phyloP scores from a whole-genome alignment of 2,329 filamentous ascomycete species.

The Fusarium xylarioides region DNA sequence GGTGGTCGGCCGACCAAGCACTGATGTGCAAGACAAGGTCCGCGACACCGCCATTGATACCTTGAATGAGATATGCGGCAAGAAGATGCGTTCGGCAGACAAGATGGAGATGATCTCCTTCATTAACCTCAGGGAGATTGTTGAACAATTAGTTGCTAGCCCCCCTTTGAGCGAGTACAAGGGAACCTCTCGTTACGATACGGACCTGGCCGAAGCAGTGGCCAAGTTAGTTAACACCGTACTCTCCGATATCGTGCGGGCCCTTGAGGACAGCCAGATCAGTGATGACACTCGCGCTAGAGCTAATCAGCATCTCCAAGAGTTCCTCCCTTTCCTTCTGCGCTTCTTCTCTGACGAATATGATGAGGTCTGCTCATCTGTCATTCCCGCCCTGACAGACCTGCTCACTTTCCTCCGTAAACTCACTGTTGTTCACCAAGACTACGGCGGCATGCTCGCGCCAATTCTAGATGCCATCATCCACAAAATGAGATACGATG shows the following conservation, averaged over 20 bases:
- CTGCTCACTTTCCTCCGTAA: conserved; percentile 91
- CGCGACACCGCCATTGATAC: conserved; percentile 93
- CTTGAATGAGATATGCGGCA: conserved; percentile 93
- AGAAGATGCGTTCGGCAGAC: conserved; percentile 95
- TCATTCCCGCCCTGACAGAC: conserved; percentile 93
- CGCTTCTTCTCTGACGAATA: conserved; percentile 98
- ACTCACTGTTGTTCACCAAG: conserved; percentile 73
- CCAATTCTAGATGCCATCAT: conserved; percentile 93
- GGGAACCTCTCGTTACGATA: conserved; percentile 88
- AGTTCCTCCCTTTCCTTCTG: conserved; percentile 86
- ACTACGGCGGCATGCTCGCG: conserved; percentile 84
- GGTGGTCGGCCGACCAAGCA: conserved; percentile 79
- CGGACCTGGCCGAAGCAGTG: conserved; percentile 92
- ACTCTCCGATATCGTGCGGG: conserved; percentile 85
- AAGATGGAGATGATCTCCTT: conserved; percentile 95
- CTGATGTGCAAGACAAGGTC: conserved; percentile 76
- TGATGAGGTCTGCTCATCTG: conserved; percentile 95
- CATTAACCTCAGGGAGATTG: conserved; percentile 85
- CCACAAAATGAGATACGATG: conserved; percentile 96
- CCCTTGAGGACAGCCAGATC: conserved; percentile 74
- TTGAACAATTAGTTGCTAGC: conserved; percentile 85
- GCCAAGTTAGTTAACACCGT: conserved; percentile 95
- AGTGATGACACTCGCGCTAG: conserved; percentile 72
- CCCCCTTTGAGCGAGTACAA: conserved; percentile 81
- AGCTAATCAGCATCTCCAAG: conserved; percentile 83